Conservation (phyloP, 2,329 filamentous ascomycete species). For the Calonectria multiphialidica region DNA sequence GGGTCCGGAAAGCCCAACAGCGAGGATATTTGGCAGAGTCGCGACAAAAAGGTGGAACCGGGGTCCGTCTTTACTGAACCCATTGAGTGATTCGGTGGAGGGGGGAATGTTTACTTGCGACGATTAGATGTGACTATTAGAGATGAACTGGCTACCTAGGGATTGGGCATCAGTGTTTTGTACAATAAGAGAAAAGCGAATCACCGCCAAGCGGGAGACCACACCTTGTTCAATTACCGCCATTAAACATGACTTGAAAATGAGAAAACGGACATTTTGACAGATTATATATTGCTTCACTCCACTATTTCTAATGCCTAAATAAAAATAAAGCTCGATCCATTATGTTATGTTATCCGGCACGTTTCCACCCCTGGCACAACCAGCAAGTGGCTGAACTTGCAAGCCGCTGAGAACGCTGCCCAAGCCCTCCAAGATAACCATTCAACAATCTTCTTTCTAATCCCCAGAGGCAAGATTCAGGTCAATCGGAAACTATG, state of each 20-base stretch:
- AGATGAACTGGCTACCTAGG: background rate
- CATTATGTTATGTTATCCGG: too few species aligned
- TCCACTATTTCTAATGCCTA: too few species aligned
- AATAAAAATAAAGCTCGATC: too few species aligned
- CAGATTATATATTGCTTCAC: too few species aligned
- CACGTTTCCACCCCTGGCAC: too few species aligned
- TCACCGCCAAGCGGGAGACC: background rate
- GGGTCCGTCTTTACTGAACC: slow-evolving; percentile 59
- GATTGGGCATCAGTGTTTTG: background rate
- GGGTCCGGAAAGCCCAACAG: slow-evolving; percentile 75
- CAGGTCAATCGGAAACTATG: too few species aligned
- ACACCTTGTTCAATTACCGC: background rate
- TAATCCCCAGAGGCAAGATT: too few species aligned
- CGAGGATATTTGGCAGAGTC: slow-evolving; percentile 90
- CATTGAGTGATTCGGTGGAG: slow-evolving; percentile 47
- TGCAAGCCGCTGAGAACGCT: too few species aligned
- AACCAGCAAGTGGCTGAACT: too few species aligned
- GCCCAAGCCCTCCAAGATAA: too few species aligned
- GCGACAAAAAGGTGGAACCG: slow-evolving; percentile 70
- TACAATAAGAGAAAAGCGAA: background rate
- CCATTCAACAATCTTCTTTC: too few species aligned
- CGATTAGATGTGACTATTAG: background rate
- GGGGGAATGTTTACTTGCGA: background rate
- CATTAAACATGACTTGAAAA: background rate
- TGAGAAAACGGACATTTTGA: too few species aligned